phyloP scores from a whole-genome alignment of 257 asterid genomes.

The Solanum sitiens region DNA sequence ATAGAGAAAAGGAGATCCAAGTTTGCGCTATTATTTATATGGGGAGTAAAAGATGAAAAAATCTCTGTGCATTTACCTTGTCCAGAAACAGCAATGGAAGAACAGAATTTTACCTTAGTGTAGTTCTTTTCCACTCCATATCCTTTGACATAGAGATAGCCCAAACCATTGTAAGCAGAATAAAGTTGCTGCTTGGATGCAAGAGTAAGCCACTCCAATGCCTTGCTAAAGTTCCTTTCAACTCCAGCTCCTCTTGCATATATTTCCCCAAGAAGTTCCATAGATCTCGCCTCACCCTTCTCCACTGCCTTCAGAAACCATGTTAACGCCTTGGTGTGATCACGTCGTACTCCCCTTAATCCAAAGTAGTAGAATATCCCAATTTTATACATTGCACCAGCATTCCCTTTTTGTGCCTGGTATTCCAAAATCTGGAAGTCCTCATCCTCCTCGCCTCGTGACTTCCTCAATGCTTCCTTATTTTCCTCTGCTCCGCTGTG shows the following conservation, averaged over 20 bases:
- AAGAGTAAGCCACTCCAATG: slow-evolving; percentile 88
- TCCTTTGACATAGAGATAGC: slow-evolving; percentile 90
- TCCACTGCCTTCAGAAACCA: slow-evolving; percentile 94
- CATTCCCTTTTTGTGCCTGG: slow-evolving; percentile 94
- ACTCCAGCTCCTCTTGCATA: slow-evolving; percentile 97
- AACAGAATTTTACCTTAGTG: slow-evolving; percentile 47
- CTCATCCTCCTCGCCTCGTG: slow-evolving; percentile 97
- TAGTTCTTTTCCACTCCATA: slow-evolving; percentile 92
- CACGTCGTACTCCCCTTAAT: slow-evolving; percentile 90
- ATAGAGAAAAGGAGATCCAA: not conserved
- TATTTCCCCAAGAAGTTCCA: slow-evolving; percentile 99
- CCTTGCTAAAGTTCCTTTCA: slow-evolving; percentile 85
- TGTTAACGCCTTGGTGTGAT: slow-evolving; percentile 75
- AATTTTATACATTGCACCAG: slow-evolving; percentile 89
- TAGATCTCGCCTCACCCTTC: slow-evolving; percentile 89
- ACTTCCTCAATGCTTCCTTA: slow-evolving; percentile 86
- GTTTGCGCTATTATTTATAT: not conserved
- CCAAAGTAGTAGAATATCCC: slow-evolving; percentile 94
- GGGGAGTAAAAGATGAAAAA: not conserved
- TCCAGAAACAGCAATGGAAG: not conserved
- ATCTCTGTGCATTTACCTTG: not conserved
- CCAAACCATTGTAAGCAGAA: slow-evolving; percentile 98
- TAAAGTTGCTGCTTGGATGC: slow-evolving; percentile 83
- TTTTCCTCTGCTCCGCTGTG: slow-evolving; percentile 98
- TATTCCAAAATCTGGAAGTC: slow-evolving; percentile 95